These are phyloP conservation scores for Forsythia suspensa DNA, from an alignment of 257 asterid genomes.

Conservation along the genomic window DNA sequence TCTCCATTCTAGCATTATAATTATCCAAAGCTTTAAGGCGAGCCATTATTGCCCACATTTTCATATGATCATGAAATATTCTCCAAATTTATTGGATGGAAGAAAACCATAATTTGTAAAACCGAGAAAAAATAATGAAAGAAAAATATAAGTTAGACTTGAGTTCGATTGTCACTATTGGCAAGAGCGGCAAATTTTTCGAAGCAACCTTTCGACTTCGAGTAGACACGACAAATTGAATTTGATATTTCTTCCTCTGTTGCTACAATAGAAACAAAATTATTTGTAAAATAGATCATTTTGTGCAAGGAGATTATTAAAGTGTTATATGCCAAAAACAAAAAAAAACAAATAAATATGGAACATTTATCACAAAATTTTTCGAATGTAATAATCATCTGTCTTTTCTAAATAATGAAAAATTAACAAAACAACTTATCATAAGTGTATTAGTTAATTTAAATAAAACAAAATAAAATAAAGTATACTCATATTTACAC, in stretches of 20 bases:
- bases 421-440: not conserved
- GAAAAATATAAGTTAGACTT: slow-evolving; percentile 40
- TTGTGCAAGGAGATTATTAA: not conserved
- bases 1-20: slow-evolving; percentile 78
- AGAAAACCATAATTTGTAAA: not conserved
- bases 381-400: not conserved
- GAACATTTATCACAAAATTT: not conserved
- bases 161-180: slow-evolving; percentile 79
- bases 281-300: not conserved
- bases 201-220: slow-evolving; percentile 87
- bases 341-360: too few relatives aligned
- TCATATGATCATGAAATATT: not conserved
- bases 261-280: slow-evolving; percentile 20
- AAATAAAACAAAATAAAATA: too few relatives aligned
- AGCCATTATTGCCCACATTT: slow-evolving; percentile 73
- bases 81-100: not conserved
- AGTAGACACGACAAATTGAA: slow-evolving; percentile 78
- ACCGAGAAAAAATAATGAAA: slow-evolving; percentile 1
- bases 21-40: slow-evolving; percentile 95
- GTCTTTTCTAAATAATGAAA: not conserved
- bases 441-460: too few relatives aligned
- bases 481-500: too few relatives aligned
- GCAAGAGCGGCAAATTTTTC: slow-evolving; percentile 92
- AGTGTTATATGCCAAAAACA: not conserved
- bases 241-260: slow-evolving; percentile 84